Base-by-base conservation (phyloP, 805 yeast genomes). In the Spathaspora boniae region DNA sequence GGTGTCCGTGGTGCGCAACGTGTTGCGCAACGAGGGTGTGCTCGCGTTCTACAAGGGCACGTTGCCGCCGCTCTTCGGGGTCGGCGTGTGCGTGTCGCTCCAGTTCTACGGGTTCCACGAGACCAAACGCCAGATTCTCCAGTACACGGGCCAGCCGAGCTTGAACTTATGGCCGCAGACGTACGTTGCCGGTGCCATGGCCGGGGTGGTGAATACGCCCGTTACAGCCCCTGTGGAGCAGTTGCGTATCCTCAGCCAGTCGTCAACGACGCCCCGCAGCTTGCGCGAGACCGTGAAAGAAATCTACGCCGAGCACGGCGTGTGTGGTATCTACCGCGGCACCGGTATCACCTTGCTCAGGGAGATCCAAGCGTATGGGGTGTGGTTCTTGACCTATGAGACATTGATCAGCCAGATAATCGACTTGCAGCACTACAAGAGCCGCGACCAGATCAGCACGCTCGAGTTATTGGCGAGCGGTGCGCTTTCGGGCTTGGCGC, bases 41-140 rank as follows among this genome's bases (percentile, higher is more conserved):
- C 46, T 58, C 18, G 72, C 73, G 2, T 68, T 68, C 45, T 68
- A 68, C 47, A 68, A 68, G 40, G 73, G 73, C 5, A 68, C 73
- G 0, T 43, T 66, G 24, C 61, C 73, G 2, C 73, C 73, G 2
- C 51, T 68, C 17, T 53, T 67, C 38, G 73, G 73, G 0, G 73
- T 68, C 5, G 63, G 85, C 0, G 79, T 74, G 1, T 80, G 86
- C 60, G 86, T 80, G 6, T 77, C 83, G 2, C 58, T 79, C 21
- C 86, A 80, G 48, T 80, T 80, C 53, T 80, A 79, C 47, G 85
- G 86, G 1, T 82, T 79, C 48, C 84, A 78, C 49, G 86, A 80
- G 50, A 69, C 83, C 23, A 77, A 75, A 48, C 62, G 91, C 39
- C 83, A 76, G 51, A 44, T 80, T 16, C 49, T 72, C 36, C 55